phyloP scores from a whole-genome alignment of 768 basidiomycete genomes.

The Glaciozyma antarctica region DNA sequence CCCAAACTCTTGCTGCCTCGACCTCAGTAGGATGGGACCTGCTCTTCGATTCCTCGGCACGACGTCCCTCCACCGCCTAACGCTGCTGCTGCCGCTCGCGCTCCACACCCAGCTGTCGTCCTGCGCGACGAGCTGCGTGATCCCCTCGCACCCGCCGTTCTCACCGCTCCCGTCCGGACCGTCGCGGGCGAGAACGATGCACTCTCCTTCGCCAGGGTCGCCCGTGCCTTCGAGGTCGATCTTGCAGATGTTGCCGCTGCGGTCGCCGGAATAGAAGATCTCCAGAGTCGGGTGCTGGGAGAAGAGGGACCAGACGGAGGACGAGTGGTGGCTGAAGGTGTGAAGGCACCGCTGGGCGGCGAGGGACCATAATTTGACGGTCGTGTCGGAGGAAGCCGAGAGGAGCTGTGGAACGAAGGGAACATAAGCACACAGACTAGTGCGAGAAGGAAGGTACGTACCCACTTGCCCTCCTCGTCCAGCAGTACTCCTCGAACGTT shows the following conservation, averaged over 20 bases:
- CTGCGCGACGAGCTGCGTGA: constrained; percentile 72
- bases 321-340: constrained; percentile 89
- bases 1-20: constrained; percentile 2
- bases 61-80: constrained; percentile 69
- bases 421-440: constrained; percentile 38
- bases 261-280: constrained; percentile 89
- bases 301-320: constrained; percentile 72
- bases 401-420: constrained; percentile 16
- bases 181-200: constrained; percentile 60
- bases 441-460: constrained; percentile 43
- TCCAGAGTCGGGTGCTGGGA: constrained; percentile 77
- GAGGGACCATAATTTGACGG: constrained; percentile 91
- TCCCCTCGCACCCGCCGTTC: constrained; percentile 45
- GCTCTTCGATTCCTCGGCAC: constrained; percentile 41
- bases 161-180: constrained; percentile 46
- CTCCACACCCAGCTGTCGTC: constrained; percentile 85
- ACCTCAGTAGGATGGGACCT: not conserved
- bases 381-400: constrained; percentile 44
- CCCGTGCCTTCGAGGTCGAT: constrained; percentile 78
- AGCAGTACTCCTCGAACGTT: constrained; percentile 85
- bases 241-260: constrained; percentile 76
- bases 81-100: constrained; percentile 67
- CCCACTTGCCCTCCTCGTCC: constrained; percentile 82
- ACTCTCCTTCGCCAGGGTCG: constrained; percentile 81
- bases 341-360: constrained; percentile 77